Base-by-base conservation (phyloP, 331 rosid genomes). In the Acacia pycnantha region DNA sequence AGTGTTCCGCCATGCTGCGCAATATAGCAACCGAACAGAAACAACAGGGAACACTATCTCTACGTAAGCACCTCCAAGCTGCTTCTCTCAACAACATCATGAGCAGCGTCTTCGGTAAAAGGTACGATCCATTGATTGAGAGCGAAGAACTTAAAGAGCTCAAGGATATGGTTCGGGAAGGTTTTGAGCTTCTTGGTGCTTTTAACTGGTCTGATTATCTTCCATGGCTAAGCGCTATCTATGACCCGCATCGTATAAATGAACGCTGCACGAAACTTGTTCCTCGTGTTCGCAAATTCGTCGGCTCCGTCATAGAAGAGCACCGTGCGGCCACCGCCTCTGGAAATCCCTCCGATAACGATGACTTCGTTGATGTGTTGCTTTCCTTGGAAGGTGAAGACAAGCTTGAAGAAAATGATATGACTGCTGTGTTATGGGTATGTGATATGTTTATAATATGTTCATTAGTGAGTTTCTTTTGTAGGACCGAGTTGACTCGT, bases 371-470 rank as follows among this genome's bases (percentile, higher is more conserved):
- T 13, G 86, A 87, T 51, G 93, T 90, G 29, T 22, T 90, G 81
- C 90, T 90, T 10, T 70, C 84, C 53, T 66, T 90, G 64, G 88
- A 86, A 15, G 91, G 88, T 10, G 82, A 85, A 0, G 93, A 87
- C 27, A 85, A 84, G 77, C 89, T 90, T 13, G 2, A 43, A 4
- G 90, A 89, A 4, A 73, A 85, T 70, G 90, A 89, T 65, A 89
- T 87, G 88, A 73, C 86, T 19, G 93, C 93, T 51, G 91, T 90
- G 0, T 69, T 90, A 11, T 90, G 93, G 93, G 93, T 90, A 77
- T 11, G 82, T 43, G 5, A 27, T 62, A 27, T 62, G 33, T 58
- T 58, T 5, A 37, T 37, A 37, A 9, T 12, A 15, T 51, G 19
- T 1, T 24, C 22, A 10, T 0, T 2, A 11, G 15, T 10, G 12